phyloP scores from a whole-genome alignment of 345 rosid genomes.

The Sonneratia caseolaris region DNA sequence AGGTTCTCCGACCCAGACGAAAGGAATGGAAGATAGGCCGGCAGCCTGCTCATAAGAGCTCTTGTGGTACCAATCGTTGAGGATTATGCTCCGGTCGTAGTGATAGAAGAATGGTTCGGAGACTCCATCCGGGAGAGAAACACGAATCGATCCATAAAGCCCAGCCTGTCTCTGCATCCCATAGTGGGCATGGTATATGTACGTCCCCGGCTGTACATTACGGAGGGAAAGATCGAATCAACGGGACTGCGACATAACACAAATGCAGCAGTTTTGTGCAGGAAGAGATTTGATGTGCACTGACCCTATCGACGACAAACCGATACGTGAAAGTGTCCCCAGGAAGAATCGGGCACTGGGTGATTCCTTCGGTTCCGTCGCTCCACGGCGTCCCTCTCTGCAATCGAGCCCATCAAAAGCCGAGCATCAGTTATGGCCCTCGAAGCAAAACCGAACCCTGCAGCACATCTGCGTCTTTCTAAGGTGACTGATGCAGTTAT shows the following conservation, averaged over 20 bases:
- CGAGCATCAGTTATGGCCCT: not conserved
- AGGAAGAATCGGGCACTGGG: constrained; percentile 65
- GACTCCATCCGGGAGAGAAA: constrained; percentile 29
- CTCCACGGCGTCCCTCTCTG: constrained; percentile 69
- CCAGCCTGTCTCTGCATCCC: constrained; percentile 77
- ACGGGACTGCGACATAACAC: not conserved
- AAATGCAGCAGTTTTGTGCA: too few species aligned
- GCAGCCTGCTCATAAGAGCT: constrained; percentile 47
- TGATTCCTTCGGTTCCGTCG: constrained; percentile 62
- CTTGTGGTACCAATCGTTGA: constrained; percentile 70
- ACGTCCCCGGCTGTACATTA: constrained; percentile 52
- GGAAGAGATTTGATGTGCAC: not conserved
- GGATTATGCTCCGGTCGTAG: constrained; percentile 50
- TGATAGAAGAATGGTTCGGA: constrained; percentile 57
- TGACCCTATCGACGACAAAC: constrained; percentile 67
- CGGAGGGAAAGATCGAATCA: not conserved
- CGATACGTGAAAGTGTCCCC: constrained; percentile 52
- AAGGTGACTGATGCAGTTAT: not conserved
- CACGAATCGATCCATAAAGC: constrained; percentile 54
- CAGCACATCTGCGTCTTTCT: not conserved
- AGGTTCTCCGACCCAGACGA: constrained; percentile 79
- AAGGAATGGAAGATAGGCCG: constrained; percentile 46
- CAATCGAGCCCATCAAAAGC: not conserved
- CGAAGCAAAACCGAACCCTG: not conserved
- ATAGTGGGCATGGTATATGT: constrained; percentile 67